A percentile compares a stretch with the other conserved stretches of the same genome.
Evolutionary conservation across 805 yeast genomes (phyloP).

Genomic region (Candida takata): DNA sequence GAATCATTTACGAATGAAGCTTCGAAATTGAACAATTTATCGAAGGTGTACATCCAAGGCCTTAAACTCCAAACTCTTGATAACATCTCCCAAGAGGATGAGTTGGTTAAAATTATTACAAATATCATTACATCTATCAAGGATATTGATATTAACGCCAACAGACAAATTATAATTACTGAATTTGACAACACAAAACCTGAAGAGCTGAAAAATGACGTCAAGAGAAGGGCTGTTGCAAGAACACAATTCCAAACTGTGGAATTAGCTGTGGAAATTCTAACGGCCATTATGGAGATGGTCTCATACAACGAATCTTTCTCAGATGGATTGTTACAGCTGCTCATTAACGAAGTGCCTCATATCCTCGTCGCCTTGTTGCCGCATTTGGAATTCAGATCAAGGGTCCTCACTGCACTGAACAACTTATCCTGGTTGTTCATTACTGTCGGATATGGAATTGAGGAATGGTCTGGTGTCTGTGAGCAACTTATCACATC

Average conservation of each 20-base stretch:
- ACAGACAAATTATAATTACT: slow-evolving; percentile 22
- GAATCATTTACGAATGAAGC: slow-evolving; percentile 7
- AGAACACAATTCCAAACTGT: slow-evolving; percentile 52
- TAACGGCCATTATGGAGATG: slow-evolving; percentile 67
- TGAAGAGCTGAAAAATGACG: slow-evolving; percentile 26
- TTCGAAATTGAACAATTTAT: slow-evolving; percentile 25
- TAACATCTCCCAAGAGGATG: slow-evolving; percentile 9
- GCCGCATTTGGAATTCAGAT: slow-evolving; percentile 38
- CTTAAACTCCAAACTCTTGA: slow-evolving; percentile 28
- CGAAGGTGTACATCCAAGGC: slow-evolving; percentile 31
- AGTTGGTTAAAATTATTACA: slow-evolving; percentile 21
- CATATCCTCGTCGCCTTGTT: slow-evolving; percentile 34
- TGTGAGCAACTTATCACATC: slow-evolving; percentile 8
- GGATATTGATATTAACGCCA: slow-evolving; percentile 27
- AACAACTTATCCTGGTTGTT: slow-evolving; percentile 66
- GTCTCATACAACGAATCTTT: slow-evolving; percentile 26
- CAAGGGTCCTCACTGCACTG: slow-evolving; percentile 55
- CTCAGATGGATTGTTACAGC: slow-evolving; percentile 25
- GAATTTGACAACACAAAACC: slow-evolving; percentile 29
- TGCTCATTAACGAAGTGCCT: slow-evolving; percentile 21
- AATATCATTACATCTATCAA: slow-evolving; percentile 22
- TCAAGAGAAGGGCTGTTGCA: slow-evolving; percentile 37
- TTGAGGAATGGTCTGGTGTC: slow-evolving; percentile 12
- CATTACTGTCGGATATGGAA: slow-evolving; percentile 10
- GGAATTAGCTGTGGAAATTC: slow-evolving; percentile 67